Evolutionary conservation across 208 protist species (phyloP).

Genomic region (Trypanosoma boissoni): DNA sequence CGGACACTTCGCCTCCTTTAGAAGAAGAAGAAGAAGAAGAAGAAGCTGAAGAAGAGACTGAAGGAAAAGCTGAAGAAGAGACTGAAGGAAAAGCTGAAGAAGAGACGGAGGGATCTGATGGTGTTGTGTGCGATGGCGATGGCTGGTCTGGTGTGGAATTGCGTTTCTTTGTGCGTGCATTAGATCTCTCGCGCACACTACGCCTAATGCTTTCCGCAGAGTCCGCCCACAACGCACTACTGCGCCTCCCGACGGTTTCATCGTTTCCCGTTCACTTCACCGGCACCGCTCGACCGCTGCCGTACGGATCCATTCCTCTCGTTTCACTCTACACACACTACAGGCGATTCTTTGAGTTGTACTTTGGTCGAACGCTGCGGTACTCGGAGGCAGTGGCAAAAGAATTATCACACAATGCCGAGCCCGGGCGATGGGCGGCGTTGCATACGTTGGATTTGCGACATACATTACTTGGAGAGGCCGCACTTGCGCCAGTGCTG

Average conservation of each 20-base stretch:
- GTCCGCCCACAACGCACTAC: slow-evolving; percentile 36
- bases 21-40: no score
- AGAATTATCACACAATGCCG: slow-evolving; percentile 37
- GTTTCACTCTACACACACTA: slow-evolving; percentile 65
- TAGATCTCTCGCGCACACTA: slow-evolving; percentile 50
- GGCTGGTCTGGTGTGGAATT: slow-evolving; percentile 28
- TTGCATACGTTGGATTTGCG: slow-evolving; percentile 39
- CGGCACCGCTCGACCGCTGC: slow-evolving; percentile 10
- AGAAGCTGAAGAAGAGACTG: no score
- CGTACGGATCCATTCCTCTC: slow-evolving; percentile 72
- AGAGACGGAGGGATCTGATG: neutral
- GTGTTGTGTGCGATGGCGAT: slow-evolving; percentile 8
- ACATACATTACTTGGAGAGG: slow-evolving; percentile 63
- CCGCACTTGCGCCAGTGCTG: slow-evolving; percentile 55
- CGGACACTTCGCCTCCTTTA: no score
- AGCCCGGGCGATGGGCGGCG: slow-evolving; percentile 20
- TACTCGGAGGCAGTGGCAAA: no score
- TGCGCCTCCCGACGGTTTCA: slow-evolving; percentile 32
- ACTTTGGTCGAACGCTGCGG: slow-evolving; percentile 39
- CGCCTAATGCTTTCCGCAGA: slow-evolving; percentile 30
- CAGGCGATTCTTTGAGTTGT: slow-evolving; percentile 44
- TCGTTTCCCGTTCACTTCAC: slow-evolving; percentile 11
- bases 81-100: neutral
- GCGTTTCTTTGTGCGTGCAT: slow-evolving; percentile 65
- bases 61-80: no score